Conservation (phyloP, 108 stramenopile species). For the Tribonema minus region DNA sequence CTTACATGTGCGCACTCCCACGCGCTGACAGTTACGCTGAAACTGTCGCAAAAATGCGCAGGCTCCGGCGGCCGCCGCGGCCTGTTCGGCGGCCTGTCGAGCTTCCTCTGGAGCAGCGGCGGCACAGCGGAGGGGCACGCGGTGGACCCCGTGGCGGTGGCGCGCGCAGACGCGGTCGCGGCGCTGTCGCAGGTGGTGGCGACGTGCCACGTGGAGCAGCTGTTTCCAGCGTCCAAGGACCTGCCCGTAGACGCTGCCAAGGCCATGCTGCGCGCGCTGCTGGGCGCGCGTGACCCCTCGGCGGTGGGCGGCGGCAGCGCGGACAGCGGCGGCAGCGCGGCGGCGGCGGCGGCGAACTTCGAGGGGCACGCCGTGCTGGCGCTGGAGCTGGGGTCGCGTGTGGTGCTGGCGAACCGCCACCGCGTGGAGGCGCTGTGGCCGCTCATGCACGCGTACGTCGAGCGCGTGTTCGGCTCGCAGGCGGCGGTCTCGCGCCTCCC, state of each 20-base stretch:
- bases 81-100: too few species aligned
- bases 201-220: conserved; percentile 18
- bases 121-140: too few species aligned
- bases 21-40: too few species aligned
- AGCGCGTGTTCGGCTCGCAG: too few species aligned
- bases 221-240: conserved; percentile 28
- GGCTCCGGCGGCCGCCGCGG: too few species aligned
- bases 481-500: conserved; percentile 33
- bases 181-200: conserved; percentile 19
- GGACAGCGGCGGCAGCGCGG: not conserved
- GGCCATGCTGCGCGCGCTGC: conserved; percentile 11
- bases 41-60: too few species aligned
- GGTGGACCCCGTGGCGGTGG: too few species aligned
- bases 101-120: too few species aligned
- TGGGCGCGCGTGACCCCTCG: conserved; percentile 12
- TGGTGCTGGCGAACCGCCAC: conserved; percentile 18
- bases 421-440: conserved; percentile 14
- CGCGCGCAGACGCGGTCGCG: too few species aligned
- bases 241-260: conserved; percentile 21
- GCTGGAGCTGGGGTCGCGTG: conserved; percentile 24
- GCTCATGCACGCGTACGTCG: conserved; percentile 8
- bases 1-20: too few species aligned
- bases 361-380: conserved; percentile 26
- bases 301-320: not conserved
- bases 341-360: conserved; percentile 17